Evolutionary conservation across 371 early-diverging fungal genomes (phyloP).

Genomic region (Mucor racemosus): DNA sequence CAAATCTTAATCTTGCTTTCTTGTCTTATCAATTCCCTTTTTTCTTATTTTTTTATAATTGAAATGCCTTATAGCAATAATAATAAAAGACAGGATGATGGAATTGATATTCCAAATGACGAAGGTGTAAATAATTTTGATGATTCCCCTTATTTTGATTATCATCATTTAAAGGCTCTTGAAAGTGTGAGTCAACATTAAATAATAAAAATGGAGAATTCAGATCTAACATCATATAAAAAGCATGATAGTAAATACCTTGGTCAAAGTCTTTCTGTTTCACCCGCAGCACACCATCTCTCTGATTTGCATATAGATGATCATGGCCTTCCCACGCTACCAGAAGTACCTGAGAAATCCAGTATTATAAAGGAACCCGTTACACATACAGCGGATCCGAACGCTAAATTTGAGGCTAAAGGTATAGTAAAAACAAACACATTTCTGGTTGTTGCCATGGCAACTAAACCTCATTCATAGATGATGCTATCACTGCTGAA

Average conservation of each 20-base stretch:
- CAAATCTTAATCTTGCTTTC: not conserved
- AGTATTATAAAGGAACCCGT: not conserved
- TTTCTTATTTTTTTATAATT: slow-evolving; percentile 5
- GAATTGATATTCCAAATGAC: slow-evolving; percentile 24
- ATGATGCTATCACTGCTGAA: slow-evolving; percentile 59
- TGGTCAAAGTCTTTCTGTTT: slow-evolving; percentile 36
- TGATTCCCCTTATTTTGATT: slow-evolving; percentile 50
- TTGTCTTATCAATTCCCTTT: slow-evolving; percentile 17
- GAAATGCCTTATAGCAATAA: slow-evolving; percentile 2
- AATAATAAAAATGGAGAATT: not conserved
- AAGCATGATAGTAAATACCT: slow-evolving; percentile 55
- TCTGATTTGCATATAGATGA: slow-evolving; percentile 12
- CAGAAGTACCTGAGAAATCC: slow-evolving; percentile 12
- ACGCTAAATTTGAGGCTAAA: slow-evolving; percentile 12
- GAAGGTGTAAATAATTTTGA: slow-evolving; percentile 29
- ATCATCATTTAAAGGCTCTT: slow-evolving; percentile 47
- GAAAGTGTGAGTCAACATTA: slow-evolving; percentile 38
- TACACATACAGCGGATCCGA: slow-evolving; percentile 17
- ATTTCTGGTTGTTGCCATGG: too few species aligned
- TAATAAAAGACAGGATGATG: slow-evolving; percentile 10
- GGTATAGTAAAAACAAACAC: slow-evolving; percentile 7
- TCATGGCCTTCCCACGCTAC: slow-evolving; percentile 5
- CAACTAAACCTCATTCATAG: slow-evolving; percentile 17
- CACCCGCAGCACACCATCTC: slow-evolving; percentile 18
- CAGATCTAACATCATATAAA: not conserved